Base-by-base conservation (phyloP, 2,329 filamentous ascomycete genomes). In the Aspergillus novofumigatus region DNA sequence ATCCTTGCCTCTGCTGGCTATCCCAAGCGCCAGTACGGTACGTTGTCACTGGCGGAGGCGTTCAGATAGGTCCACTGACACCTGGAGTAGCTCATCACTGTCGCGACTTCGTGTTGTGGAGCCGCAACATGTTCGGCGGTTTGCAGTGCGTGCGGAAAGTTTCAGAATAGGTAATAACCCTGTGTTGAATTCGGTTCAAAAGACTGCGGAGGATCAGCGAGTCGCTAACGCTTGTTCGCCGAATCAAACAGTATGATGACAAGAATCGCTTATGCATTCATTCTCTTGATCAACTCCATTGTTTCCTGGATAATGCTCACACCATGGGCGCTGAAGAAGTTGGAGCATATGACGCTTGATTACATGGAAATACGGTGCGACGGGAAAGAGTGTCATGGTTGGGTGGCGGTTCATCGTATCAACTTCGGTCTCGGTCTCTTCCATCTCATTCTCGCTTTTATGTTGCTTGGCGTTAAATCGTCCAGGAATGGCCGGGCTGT, bases 271-370 rank as follows among this genome's bases (percentile, higher is more conserved):
- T 97, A 96, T 74, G 92, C 94, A 62, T 85, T 97, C 69, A 88
- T 99, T 61, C 89, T 99, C 55, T 86, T 99, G 64, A 78, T 97
- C 76, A 99, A 99, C 82, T 97, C 93, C 58, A 96, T 97, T 63
- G 75, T 97, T 52, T 93, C 94, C 38, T 99, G 94, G 94, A 91
- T 99, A 66, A 96, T 97, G 91, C 91, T 99, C 78, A 99, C 94
- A 23, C 91, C 92, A 53, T 99, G 94, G 94, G 94, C 94, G 35
- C 90, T 99, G 72, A 91, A 96, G 69, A 97, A 97, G 74, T 82
- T 99, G 5, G 87, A 97, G 76, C 86, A 95, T 63, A 81, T 97
- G 54, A 94, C 91, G 11, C 83, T 99, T 63, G 92, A 97, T 77
- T 97, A 97, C 71, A 92, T 99, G 79, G 92, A 91, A 69, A 96